Base-by-base conservation (phyloP, 2,329 filamentous ascomycete species). In the Grosmannia clavigera region DNA sequence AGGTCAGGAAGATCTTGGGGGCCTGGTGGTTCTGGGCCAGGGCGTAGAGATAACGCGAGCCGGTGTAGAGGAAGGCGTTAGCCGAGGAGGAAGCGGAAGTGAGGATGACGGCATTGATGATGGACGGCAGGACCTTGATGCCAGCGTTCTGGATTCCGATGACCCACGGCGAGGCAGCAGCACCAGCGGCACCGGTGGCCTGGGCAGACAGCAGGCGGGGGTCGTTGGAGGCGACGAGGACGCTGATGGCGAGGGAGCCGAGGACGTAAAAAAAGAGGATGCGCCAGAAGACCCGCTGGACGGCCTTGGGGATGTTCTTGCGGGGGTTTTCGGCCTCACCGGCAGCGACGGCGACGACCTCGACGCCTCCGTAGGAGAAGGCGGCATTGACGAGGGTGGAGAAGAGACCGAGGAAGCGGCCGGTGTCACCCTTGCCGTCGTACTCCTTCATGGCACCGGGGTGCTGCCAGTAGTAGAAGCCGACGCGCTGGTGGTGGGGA, bases 131-230 rank as follows among this genome's bases (percentile, higher is more conserved):
- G 1, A 77, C 79, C 2, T 74, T 72, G 65, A 92, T 89, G 12
- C 81, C 78, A 5, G 86, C 78, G 27, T 80, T 75, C 68, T 84
- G 78, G 72, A 90, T 89, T 38, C 86, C 85, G 64, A 84, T 81
- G 57, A 84, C 82, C 70, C 85, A 83, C 1, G 84, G 84, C 38
- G 81, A 85, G 2, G 79, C 74, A 1, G 78, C 77, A 3, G 64
- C 65, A 66, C 80, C 75, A 64, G 84, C 84, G 1, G 78, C 53
- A 50, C 55, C 64, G 57, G 19, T 29, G 9, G 33, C 61, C 78
- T 56, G 76, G 79, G 40, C 73, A 74, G 3, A 84, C 78, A 64
- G 62, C 61, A 65, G 64, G 92, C 78, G 9, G 58, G 58, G 1
- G 78, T 76, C 71, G 65, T 92, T 82, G 63, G 89, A 87, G 1